Evolutionary conservation across 192 early-diverging fungal genomes (phyloP), one percentile per base, ranked within the genome.

Genomic region (Entophlyctis luteolus): DNA sequence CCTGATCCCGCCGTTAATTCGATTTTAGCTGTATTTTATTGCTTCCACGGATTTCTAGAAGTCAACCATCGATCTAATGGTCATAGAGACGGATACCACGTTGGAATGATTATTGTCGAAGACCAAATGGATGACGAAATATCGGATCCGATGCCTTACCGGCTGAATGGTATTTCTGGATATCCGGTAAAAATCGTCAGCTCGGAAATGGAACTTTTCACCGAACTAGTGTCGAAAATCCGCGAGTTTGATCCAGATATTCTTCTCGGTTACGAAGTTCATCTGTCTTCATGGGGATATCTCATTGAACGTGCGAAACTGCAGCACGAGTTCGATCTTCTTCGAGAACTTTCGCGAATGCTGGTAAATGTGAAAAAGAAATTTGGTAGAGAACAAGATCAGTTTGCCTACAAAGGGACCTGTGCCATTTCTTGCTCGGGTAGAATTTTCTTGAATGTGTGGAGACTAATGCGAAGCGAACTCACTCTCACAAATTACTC

Each of bases 281-380:
- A 98, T 35, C 80, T 75, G 22, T 59, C 85, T 6, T 95, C 93
- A 0, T 98, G 94, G 95, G 95, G 95, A 2, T 98, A 91, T 66
- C 68, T 91, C 8, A 71, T 92, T 20, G 86, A 91, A 48, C 82
- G 89, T 4, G 74, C 78, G 2, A 48, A 59, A 36, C 23, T 33
- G 27, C 67, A 55, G 2, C 86, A 81, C 48, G 59, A 48, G 14
- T 76, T 36, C 34, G 76, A 86, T 22, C 69, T 88, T 34, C 53
- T 55, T 48, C 32, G 36, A 22, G 73, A 72, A 27, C 62, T 90
- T 0, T 84, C 84, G 4, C 82, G 85, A 1, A 67, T 88, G 22
- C 36, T 71, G 22, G 54, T 45, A 4, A 33, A 63, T 29, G 68
- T 65, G 31, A 77, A 80, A 22, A 74, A 75, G 0, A 69, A 75